These are phyloP conservation scores for Rhinocladiella mackenziei DNA, from an alignment of 2,329 filamentous ascomycete genomes.

Conservation along the genomic window DNA sequence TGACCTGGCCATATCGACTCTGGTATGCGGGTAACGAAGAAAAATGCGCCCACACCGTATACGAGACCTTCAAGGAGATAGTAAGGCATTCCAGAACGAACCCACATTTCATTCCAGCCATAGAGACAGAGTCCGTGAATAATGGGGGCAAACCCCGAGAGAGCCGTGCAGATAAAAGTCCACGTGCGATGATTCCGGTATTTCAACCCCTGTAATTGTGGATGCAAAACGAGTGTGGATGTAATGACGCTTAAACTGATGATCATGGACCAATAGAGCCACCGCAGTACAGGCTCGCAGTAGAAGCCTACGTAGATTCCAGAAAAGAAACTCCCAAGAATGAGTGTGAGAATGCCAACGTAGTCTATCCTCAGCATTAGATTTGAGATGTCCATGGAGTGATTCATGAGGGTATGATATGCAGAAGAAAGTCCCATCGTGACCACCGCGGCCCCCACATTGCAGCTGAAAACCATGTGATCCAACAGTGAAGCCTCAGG, in stretches of 20 bases:
- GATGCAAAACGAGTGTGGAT: constrained; percentile 36
- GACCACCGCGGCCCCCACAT: constrained; percentile 33
- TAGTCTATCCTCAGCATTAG: constrained; percentile 34
- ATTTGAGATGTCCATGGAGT: constrained; percentile 31
- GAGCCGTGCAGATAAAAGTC: constrained; percentile 33
- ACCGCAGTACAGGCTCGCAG: constrained; percentile 32
- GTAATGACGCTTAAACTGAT: constrained; percentile 32
- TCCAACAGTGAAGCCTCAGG: constrained; percentile 37
- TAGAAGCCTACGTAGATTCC: constrained; percentile 38
- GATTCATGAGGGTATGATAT: constrained; percentile 37
- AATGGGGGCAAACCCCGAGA: constrained; percentile 37
- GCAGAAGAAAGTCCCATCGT: constrained; percentile 30
- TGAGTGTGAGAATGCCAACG: constrained; percentile 35
- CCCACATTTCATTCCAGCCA: constrained; percentile 30
- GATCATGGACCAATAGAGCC: constrained; percentile 39
- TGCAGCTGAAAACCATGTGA: constrained; percentile 40
- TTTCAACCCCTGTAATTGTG: constrained; percentile 32
- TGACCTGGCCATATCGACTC: constrained; percentile 32
- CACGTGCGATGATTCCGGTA: constrained; percentile 32
- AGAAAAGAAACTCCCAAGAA: constrained; percentile 36
- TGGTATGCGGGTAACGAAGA: constrained; percentile 30
- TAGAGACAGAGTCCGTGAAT: constrained; percentile 32
- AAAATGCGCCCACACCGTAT: constrained; percentile 33
- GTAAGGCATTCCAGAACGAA: constrained; percentile 33
- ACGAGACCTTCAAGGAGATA: constrained; percentile 35